Evolutionary conservation across 2,329 filamentous ascomycete genomes (phyloP).

Genomic region (Paracorniculantispora psalliotae): DNA sequence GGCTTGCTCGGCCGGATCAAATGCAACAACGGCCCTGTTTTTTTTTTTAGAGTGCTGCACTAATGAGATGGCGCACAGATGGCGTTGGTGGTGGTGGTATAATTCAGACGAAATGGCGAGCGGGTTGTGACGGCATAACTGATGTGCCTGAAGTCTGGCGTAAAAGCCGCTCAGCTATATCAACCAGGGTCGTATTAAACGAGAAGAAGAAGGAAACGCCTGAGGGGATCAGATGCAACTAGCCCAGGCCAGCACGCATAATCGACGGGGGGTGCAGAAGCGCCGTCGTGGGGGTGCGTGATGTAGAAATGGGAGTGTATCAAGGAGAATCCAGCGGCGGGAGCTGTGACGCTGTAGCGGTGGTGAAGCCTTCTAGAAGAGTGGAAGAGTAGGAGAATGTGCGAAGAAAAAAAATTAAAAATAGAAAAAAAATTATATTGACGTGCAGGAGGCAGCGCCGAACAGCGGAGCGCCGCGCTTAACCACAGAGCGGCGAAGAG

Average conservation of each 20-base stretch:
- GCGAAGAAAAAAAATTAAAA: background rate
- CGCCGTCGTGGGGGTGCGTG: background rate
- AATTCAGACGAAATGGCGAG: background rate
- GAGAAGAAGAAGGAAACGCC: background rate
- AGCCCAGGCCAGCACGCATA: conserved; percentile 11
- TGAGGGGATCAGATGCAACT: no score
- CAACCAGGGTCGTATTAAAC: no score
- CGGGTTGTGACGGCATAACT: background rate
- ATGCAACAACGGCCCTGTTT: conserved; percentile 11
- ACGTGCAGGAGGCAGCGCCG: background rate
- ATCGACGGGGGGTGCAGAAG: background rate
- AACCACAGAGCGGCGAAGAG: no score
- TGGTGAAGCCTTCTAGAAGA: background rate
- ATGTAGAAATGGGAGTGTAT: background rate
- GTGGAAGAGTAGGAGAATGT: background rate
- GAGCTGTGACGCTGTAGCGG: background rate
- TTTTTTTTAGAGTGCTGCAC: conserved; percentile 9
- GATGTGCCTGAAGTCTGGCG: background rate
- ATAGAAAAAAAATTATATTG: background rate
- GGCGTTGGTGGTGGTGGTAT: background rate
- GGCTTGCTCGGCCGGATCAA: no score
- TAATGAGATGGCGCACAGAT: background rate
- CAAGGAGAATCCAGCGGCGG: background rate
- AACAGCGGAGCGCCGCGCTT: background rate
- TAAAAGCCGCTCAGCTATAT: background rate